Percentiles rank a stretch among this genome's conserved stretches.
Evolutionary conservation across 768 basidiomycete species (phyloP).

Genomic region (Kondoa malvinella): DNA sequence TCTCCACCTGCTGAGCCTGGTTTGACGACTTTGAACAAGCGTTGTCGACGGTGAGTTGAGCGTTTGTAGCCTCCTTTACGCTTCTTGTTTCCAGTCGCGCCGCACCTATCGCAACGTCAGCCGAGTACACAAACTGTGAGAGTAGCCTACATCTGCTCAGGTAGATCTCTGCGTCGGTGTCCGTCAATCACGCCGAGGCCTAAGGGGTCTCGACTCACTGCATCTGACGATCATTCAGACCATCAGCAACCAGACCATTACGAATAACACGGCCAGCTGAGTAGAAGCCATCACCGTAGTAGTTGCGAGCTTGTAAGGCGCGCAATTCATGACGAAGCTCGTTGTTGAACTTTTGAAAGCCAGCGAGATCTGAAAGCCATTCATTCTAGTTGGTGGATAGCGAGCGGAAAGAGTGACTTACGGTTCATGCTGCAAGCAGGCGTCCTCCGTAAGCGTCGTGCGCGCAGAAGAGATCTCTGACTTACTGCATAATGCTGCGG

Average conservation of each 20-base stretch:
- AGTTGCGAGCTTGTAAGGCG: neutral
- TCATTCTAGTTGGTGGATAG: neutral
- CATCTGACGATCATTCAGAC: neutral
- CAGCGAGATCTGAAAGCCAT: neutral
- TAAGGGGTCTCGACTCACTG: neutral
- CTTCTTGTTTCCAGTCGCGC: conserved; percentile 1
- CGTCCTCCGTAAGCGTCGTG: too few relatives aligned
- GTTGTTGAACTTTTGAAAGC: neutral
- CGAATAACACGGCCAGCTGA: neutral
- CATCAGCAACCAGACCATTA: neutral
- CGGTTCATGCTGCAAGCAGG: neutral
- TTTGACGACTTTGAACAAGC: neutral
- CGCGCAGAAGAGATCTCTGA: too few relatives aligned
- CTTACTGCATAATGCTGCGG: neutral
- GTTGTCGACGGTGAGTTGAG: neutral
- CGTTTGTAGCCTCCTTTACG: neutral
- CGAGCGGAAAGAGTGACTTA: neutral
- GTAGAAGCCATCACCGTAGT: conserved; percentile 3
- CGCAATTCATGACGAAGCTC: neutral
- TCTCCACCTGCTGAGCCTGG: conserved; percentile 5
- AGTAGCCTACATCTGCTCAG: too few relatives aligned
- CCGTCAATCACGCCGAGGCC: too few relatives aligned
- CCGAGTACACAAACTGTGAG: too few relatives aligned
- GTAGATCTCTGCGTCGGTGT: too few relatives aligned
- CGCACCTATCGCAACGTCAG: too few relatives aligned